Base-by-base conservation (phyloP, 352 stramenopile genomes). In the Lagenidium giganteum region DNA sequence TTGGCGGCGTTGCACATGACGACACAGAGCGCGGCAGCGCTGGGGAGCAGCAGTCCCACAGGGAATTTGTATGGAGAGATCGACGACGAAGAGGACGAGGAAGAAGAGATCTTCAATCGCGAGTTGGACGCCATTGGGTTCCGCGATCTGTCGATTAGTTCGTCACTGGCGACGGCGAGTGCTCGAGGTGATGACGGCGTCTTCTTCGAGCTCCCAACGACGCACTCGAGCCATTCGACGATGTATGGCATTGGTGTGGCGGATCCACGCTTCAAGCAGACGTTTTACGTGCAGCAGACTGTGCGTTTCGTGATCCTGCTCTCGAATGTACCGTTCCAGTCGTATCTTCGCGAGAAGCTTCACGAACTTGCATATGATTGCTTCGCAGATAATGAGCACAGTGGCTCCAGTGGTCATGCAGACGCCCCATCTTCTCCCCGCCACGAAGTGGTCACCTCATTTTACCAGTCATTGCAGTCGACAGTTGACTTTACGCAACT, bases 71-170 rank as follows among this genome's bases (percentile, higher is more conserved):
- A 50, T 25, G 53, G 39, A n/a, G 42, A 47, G 18, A 31, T 32
- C 7, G 39, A 24, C 12, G 31, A 50, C 1, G 47, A 54, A 28
- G 70, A 74, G 5, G 64, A 81, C 1, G 69, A 82, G 27, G 70
- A 85, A 33, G 75, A 87, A 47, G 75, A 85, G 31, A 62, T 87
- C 21, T 87, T 83, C 54, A 87, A 71, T 37, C 74, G 71, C n/a
- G 74, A 83, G 34, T 56, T 71, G 42, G 62, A 72, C 46, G 64
- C 62, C 0, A 56, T 64, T 20, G 69, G 59, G 27, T 61, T 69
- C 22, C 56, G 53, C 11, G 52, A 67, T 6, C 53, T n/a, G n/a
- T n/a, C n/a, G n/a, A n/a, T n/a, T n/a, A n/a, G n/a, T n/a, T n/a
- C n/a, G n/a, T n/a, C n/a, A n/a, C n/a, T n/a, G n/a, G n/a, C n/a